Evolutionary conservation across 1,284 basidiomycete genomes (phyloP).

Genomic region (Irpex rosettiformis): DNA sequence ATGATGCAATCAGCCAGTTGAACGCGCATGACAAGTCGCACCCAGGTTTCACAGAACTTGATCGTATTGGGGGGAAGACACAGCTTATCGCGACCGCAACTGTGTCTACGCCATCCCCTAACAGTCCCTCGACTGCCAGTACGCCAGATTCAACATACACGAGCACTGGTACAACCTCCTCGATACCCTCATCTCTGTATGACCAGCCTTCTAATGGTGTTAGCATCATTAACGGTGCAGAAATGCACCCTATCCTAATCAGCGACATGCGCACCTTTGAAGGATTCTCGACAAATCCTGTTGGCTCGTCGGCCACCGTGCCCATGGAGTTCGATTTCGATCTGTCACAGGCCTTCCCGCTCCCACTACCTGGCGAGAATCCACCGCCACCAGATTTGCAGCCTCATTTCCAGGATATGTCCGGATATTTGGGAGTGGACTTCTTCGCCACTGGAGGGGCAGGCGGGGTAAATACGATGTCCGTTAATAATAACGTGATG

Average conservation of each 20-base stretch:
- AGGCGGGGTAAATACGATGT: neutral
- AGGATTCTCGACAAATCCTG: neutral
- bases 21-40: constrained; percentile 23
- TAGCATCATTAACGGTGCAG: neutral
- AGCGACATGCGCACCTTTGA: constrained; percentile 40
- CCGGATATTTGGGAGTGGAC: constrained; percentile 14
- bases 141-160: constrained; percentile 1
- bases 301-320: neutral
- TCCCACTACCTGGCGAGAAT: constrained; percentile 12
- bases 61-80: constrained; percentile 62
- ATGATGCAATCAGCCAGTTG: constrained; percentile 40
- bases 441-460: constrained; percentile 5
- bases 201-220: constrained; percentile 4
- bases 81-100: constrained; percentile 31
- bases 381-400: constrained; percentile 12
- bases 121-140: neutral
- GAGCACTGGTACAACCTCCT: neutral
- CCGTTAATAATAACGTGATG: constrained; percentile 4
- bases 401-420: constrained; percentile 18
- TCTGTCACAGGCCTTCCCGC: constrained; percentile 21
- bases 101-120: constrained; percentile 13
- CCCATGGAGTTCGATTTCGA: constrained; percentile 21
- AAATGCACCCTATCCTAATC: constrained; percentile 41
- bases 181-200: neutral
- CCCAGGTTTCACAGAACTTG: constrained; percentile 44